Evolutionary conservation across 176 grass and related monocot genomes (phyloP).

Genomic region (Raddia guianensis): DNA sequence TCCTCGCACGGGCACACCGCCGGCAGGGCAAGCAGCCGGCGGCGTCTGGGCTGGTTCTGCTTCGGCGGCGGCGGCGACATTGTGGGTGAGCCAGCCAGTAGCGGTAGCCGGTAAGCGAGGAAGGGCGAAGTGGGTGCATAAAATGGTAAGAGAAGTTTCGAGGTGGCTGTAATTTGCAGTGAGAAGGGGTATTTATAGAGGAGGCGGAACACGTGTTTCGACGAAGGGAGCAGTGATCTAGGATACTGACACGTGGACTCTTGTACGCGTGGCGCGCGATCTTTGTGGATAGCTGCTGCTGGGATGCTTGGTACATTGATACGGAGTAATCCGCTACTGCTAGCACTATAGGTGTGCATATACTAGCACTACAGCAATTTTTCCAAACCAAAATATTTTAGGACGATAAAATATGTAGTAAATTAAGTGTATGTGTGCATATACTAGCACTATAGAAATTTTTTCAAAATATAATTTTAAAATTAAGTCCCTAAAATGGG

Average conservation of each 20-base stretch:
- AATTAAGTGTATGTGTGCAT: no score
- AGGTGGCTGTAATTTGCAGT: constrained; percentile 11
- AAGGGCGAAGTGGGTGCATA: background rate
- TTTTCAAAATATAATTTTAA: no score
- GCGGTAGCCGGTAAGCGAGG: background rate
- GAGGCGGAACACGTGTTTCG: constrained; percentile 38
- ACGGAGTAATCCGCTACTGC: no score
- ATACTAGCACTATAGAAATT: no score
- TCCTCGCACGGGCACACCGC: constrained; percentile 64
- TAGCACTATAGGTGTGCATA: no score
- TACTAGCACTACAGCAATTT: no score
- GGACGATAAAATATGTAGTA: no score
- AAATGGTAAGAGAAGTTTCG: constrained; percentile 10
- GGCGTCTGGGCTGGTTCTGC: constrained; percentile 23
- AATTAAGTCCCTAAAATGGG: no score
- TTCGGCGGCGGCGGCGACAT: constrained; percentile 28
- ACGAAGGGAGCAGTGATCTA: background rate
- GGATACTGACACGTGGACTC: constrained; percentile 47
- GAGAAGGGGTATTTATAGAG: constrained; percentile 24
- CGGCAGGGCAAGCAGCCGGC: constrained; percentile 43
- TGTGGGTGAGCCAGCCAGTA: background rate
- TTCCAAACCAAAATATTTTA: no score
- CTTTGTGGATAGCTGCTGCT: background rate
- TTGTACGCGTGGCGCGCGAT: constrained; percentile 17
- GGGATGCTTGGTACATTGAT: no score